Evolutionary conservation across 169 alveolate species (phyloP).

Genomic region (Plasmodium gaboni): DNA sequence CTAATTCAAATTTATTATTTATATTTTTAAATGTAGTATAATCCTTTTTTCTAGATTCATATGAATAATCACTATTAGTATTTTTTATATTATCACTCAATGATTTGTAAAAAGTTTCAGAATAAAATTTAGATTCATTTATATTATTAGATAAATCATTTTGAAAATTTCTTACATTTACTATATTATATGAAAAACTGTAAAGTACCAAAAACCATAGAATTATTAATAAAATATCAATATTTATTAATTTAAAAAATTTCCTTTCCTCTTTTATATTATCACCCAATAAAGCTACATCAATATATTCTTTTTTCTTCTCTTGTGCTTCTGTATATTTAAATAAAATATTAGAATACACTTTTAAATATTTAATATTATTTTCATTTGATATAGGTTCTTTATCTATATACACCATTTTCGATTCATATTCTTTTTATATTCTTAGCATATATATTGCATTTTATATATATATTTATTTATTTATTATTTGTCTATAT

Average conservation of each 20-base stretch:
- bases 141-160: constrained; percentile 40
- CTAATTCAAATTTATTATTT: constrained; percentile 24
- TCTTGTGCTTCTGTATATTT: constrained; percentile 43
- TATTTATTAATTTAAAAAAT: constrained; percentile 74
- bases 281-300: constrained; percentile 61
- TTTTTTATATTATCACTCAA: constrained; percentile 54
- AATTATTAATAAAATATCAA: constrained; percentile 74
- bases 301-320: constrained; percentile 38
- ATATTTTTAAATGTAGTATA: constrained; percentile 26
- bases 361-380: constrained; percentile 29
- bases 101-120: constrained; percentile 32
- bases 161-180: constrained; percentile 58
- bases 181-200: constrained; percentile 70
- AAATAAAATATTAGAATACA: constrained; percentile 42
- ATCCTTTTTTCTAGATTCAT: constrained; percentile 70
- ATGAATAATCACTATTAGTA: constrained; percentile 55
- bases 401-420: background rate
- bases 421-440: background rate
- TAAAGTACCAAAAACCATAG: constrained; percentile 76
- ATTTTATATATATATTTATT: too few species aligned
- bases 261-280: constrained; percentile 78
- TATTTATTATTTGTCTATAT: too few species aligned
- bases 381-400: constrained; percentile 17
- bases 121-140: constrained; percentile 24
- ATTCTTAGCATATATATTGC: background rate